phyloP scores from a whole-genome alignment of 2,329 filamentous ascomycete species.

The Rosellinia necatrix region DNA sequence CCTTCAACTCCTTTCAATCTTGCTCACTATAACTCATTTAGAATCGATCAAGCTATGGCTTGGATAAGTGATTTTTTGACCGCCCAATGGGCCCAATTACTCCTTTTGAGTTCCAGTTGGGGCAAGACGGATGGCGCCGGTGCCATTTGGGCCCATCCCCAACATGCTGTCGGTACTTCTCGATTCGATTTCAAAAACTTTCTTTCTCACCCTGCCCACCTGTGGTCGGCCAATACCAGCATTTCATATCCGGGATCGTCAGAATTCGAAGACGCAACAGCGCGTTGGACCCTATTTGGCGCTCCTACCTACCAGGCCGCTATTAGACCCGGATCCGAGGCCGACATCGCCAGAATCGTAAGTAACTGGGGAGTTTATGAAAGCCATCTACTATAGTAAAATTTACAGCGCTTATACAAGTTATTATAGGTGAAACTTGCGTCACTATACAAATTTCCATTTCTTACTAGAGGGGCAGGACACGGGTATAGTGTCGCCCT shows the following conservation, averaged over 20 bases:
- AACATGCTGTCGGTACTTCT: no score
- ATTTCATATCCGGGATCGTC: neutral
- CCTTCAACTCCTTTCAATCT: no score
- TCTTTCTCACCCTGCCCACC: neutral
- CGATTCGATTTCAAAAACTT: neutral
- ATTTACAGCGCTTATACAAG: no score
- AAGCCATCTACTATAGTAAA: no score
- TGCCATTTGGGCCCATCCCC: no score
- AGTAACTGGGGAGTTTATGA: no score
- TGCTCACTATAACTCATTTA: no score
- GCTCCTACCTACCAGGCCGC: neutral
- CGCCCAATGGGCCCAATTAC: no score
- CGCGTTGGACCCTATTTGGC: neutral
- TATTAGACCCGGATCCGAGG: neutral
- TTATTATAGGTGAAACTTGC: neutral
- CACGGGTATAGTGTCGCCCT: slow-evolving; percentile 7
- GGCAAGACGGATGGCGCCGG: no score
- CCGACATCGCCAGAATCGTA: neutral
- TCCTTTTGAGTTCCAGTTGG: no score
- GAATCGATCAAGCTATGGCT: no score
- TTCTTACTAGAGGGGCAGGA: slow-evolving; percentile 3
- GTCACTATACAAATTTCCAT: neutral
- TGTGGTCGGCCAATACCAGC: neutral
- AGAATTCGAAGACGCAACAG: neutral
- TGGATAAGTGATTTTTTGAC: no score